phyloP scores from a whole-genome alignment of 331 rosid species.

The Malus hybrid region DNA sequence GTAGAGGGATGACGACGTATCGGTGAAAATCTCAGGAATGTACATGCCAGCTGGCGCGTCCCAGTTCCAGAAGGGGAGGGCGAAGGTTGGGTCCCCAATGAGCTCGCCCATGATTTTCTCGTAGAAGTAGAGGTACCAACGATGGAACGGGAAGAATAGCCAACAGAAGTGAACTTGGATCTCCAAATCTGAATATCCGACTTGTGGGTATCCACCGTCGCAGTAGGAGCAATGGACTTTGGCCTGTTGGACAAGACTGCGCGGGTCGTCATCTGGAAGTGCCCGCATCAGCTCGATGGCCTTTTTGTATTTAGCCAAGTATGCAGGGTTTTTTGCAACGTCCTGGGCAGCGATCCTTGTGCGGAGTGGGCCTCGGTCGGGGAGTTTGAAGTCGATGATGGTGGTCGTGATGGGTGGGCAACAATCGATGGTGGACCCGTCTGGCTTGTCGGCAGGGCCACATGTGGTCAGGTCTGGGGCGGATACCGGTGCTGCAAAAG shows the following conservation, averaged over 20 bases:
- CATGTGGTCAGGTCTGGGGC: constrained; percentile 42
- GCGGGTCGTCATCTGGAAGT: constrained; percentile 52
- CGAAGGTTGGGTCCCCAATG: constrained; percentile 51
- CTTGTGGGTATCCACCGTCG: constrained; percentile 47
- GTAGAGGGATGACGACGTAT: constrained; percentile 42
- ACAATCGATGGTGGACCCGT: constrained; percentile 27
- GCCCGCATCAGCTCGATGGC: constrained; percentile 48
- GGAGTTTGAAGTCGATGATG: constrained; percentile 35
- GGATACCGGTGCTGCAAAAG: constrained; percentile 11
- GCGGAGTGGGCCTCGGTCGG: neutral
- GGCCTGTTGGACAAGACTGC: constrained; percentile 50
- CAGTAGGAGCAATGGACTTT: constrained; percentile 64
- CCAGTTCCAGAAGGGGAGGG: constrained; percentile 75
- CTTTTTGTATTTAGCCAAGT: constrained; percentile 37
- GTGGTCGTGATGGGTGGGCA: constrained; percentile 45
- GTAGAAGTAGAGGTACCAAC: constrained; percentile 57
- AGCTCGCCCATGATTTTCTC: constrained; percentile 62
- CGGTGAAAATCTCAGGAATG: constrained; percentile 36
- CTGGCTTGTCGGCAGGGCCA: constrained; percentile 44
- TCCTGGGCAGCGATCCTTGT: constrained; percentile 48
- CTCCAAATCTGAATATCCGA: constrained; percentile 45
- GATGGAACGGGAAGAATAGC: constrained; percentile 77
- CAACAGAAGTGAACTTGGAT: constrained; percentile 57
- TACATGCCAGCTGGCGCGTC: constrained; percentile 55
- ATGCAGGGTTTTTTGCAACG: constrained; percentile 6